Base-by-base conservation (phyloP, 345 rosid species). In the Alliaria petiolata region DNA sequence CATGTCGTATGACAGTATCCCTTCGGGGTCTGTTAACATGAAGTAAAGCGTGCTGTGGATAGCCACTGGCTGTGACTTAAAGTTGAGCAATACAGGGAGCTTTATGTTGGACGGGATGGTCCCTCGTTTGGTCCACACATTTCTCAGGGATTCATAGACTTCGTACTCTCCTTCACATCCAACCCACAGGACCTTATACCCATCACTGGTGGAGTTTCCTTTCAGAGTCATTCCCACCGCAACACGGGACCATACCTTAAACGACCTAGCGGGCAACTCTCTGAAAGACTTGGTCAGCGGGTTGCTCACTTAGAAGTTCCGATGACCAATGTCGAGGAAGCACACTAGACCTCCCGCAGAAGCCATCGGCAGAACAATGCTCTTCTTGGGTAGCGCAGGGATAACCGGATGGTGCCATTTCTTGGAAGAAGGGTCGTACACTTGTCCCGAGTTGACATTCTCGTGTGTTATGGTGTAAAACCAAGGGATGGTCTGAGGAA, bases 311-410 rank as follows among this genome's bases (percentile, higher is more conserved):
- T 84, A 91, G 83, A 95, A 95, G 76, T 88, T 95, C 19, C 89
- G 73, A 40, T 91, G 96, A 58, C 96, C 95, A 43, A 88, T 86
- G 78, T 95, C 99, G 38, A 95, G 87, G 85, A 95, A 89, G 84
- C 97, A 95, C 44, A 95, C 93, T 22, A 95, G 85, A 50, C 99
- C 99, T 44, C 99, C 99, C 0, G 95, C 95, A 13, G 97, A 89
- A 71, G 99, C 93, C 80, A 91, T 92, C 17, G 96, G 99, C 74
- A 91, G 65, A 75, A 86, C 81, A 17, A 89, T 83, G 71, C 77
- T 80, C 87, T 91, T 95, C 16, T 79, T 67, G 30, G 95, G 96
- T 12, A 91, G 82, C 44, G 77, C 81, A 57, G 91, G 83, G 71
- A 88, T 81, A 8, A 89, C 49, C 0, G 91, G 96, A 60, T 89